These are phyloP conservation scores for Wilcoxina mikolae DNA, from an alignment of 495 filamentous ascomycete genomes.

Conservation along the genomic window DNA sequence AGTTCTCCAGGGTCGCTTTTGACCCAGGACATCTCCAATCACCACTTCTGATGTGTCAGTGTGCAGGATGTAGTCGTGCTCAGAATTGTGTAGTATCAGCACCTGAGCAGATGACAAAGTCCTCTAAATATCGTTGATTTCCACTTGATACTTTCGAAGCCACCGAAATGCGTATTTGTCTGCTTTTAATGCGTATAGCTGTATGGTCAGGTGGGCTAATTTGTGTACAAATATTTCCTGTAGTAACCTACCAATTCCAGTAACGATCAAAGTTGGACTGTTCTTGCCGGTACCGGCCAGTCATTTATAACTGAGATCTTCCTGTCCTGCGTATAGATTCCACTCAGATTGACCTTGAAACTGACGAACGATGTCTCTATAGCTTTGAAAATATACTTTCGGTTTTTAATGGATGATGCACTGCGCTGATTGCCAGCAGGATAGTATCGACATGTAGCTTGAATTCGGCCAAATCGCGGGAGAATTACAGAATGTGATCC, in stretches of 20 bases:
- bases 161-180: background rate
- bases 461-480: conserved; percentile 10
- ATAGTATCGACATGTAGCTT: conserved; percentile 14
- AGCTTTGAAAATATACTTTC: conserved; percentile 30
- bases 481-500: conserved; percentile 29
- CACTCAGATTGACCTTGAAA: conserved; percentile 16
- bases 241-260: conserved; percentile 1
- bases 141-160: background rate
- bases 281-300: background rate
- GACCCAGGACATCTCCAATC: background rate
- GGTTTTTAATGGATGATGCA: conserved; percentile 16
- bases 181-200: background rate
- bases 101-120: too few relatives aligned
- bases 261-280: background rate
- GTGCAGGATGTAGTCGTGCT: background rate
- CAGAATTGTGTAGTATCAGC: background rate
- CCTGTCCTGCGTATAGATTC: background rate
- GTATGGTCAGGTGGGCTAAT: background rate
- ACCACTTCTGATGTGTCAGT: background rate
- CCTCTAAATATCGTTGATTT: too few relatives aligned
- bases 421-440: conserved; percentile 1
- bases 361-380: conserved; percentile 27
- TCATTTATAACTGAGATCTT: background rate
- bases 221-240: background rate
- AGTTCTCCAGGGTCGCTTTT: background rate